Percentiles rank a stretch among this genome's conserved stretches.
phyloP scores from a whole-genome alignment of 139 green algal genomes.

The Picochlorum sp. region DNA sequence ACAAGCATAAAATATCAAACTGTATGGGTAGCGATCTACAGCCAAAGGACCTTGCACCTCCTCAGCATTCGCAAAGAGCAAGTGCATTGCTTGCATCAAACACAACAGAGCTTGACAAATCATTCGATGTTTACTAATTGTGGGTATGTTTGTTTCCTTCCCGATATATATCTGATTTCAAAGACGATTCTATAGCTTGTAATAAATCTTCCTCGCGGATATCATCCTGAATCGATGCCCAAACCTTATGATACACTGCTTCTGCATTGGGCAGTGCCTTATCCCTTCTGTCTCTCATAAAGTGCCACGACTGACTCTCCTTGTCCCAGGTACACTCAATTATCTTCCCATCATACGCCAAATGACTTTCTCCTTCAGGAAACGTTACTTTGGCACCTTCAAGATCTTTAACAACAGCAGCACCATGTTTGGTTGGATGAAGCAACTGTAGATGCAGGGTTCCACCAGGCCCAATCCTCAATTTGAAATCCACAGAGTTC shows the following conservation, averaged over 20 bases:
- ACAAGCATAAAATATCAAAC: constrained; percentile 29
- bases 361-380: constrained; percentile 19
- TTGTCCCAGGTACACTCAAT: constrained; percentile 75
- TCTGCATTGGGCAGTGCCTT: constrained; percentile 75
- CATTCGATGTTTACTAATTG: constrained; percentile 39
- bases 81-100: constrained; percentile 44
- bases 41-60: constrained; percentile 41
- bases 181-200: constrained; percentile 10
- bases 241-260: constrained; percentile 64
- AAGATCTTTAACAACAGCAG: constrained; percentile 1
- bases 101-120: constrained; percentile 29
- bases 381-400: constrained; percentile 28
- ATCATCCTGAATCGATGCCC: constrained; percentile 34
- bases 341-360: constrained; percentile 45
- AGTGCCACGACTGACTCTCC: constrained; percentile 52
- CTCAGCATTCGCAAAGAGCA: constrained; percentile 40
- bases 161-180: constrained; percentile 16
- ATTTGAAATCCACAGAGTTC: constrained; percentile 93
- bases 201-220: constrained; percentile 38
- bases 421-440: background rate
- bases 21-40: constrained; percentile 42
- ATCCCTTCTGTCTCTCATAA: constrained; percentile 75
- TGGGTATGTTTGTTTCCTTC: background rate
- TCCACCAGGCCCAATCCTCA: constrained; percentile 17
- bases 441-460: constrained; percentile 22